Evolutionary conservation across 257 asterid genomes (phyloP), one percentile per base, ranked within the genome.

Genomic region (Schizonepeta tenuifolia): DNA sequence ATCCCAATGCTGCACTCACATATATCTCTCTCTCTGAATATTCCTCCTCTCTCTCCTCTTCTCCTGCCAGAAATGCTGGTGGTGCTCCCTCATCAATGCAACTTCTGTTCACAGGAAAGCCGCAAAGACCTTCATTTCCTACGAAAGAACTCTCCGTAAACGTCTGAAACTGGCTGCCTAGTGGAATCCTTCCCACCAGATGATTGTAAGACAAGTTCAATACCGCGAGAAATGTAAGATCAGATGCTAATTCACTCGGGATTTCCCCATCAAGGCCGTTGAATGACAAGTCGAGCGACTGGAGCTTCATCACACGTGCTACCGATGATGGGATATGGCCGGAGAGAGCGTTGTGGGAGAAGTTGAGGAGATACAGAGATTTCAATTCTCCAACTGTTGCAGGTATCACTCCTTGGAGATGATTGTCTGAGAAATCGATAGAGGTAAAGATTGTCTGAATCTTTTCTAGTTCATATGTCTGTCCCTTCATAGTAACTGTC

Each of bases 151-250:
- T 33, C 59, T 53, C 82, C 3, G 74, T 0, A 50, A 88, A 88
- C 18, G 95, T 86, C 9, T 58, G 69, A 6, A 86, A 18, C 21
- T 84, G 90, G 21, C n/a, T 9, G 22, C 82, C 88, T 5, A 2
- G 6, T 0, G 96, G 93, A 22, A 90, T 85, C 43, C 18, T 81
- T 0, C 93, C 91, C 1, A 44, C 54, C 1, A 88, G 69, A 0
- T 77, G 65, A 18, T 90, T 90, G 36, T 65, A 66, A 0, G 95
- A 86, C 49, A 90, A 46, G 35, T 88, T 90, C 77, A 90, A 49
- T 65, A 66, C 28, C 1, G 85, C 28, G 9, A 90, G 86, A 69
- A 85, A 88, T 9, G 82, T 83, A 22, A 88, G 86, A 31, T n/a
- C 59, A 6, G 51, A 46, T 14, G 80, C 77, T 14, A 88, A 74